Evolutionary conservation across 768 basidiomycete species (phyloP).

Genomic region (Erythrobasidium yunnanense): DNA sequence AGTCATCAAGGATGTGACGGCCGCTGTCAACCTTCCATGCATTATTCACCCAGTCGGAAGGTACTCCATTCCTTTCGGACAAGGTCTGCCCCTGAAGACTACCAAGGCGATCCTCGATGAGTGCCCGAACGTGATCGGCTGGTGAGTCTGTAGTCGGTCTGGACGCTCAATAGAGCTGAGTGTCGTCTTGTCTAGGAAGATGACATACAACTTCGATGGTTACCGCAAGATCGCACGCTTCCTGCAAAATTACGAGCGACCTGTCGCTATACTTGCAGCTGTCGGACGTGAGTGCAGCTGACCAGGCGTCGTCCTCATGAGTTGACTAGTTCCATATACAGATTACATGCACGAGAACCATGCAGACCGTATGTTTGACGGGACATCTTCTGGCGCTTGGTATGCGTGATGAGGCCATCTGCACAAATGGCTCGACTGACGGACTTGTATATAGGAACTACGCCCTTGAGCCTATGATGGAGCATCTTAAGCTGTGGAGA

Average conservation of each 20-base stretch:
- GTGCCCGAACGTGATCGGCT: too few species aligned
- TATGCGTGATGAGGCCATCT: too few species aligned
- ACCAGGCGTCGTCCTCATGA: too few species aligned
- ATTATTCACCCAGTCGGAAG: neutral
- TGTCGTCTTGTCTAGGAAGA: neutral
- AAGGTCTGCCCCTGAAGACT: neutral
- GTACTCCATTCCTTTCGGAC: neutral
- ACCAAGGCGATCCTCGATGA: neutral
- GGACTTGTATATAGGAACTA: too few species aligned
- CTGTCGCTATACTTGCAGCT: neutral
- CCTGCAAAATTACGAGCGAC: neutral
- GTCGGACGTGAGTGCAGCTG: too few species aligned
- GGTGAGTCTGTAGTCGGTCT: too few species aligned
- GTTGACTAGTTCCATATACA: too few species aligned
- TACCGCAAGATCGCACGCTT: neutral
- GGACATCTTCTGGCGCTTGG: neutral
- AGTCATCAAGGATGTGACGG: neutral
- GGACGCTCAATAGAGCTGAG: neutral
- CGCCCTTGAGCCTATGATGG: neutral
- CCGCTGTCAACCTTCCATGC: neutral
- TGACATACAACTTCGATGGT: neutral
- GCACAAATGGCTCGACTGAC: too few species aligned
- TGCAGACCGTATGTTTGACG: neutral
- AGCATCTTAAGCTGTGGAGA: neutral
- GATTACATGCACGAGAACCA: neutral